Evolutionary conservation across 2,329 filamentous ascomycete species (phyloP), one percentile per base, ranked within the genome.

Genomic region (Dactylellina parvicollis): DNA sequence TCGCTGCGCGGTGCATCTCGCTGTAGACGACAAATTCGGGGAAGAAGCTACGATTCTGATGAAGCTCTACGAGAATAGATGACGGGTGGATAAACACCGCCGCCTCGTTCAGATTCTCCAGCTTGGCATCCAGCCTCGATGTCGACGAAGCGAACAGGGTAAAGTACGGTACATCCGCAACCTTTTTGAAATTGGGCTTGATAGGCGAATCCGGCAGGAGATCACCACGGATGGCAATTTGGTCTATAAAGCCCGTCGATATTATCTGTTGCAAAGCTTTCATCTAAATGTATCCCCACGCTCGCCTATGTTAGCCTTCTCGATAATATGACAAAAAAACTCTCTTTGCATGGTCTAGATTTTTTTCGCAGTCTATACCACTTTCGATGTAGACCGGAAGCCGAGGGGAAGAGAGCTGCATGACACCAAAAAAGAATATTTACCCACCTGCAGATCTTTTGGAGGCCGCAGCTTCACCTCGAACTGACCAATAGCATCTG

Each of bases 151-250:
- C 89, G 76, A 93, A 87, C 3, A 99, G 87, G 0, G 95, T 92
- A 4, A 96, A 81, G 79, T 98, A 99, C 0, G 94, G 91, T 1
- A 98, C 91, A 77, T 98, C 92, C 75, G 95, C 96, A n/a, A 75
- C 67, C 40, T 70, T 76, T 54, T 76, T 78, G 65, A 67, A 74
- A 36, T 75, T 74, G 28, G 76, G 59, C 46, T 75, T 76, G 55
- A 76, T 88, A 0, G 89, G 88, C 0, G 91, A 90, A 10, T 85
- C 85, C 0, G 92, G 91, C 0, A 92, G 85, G n/a, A 92, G 83
- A 80, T 99, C 94, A 2, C 91, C 92, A 72, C 95, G 91, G 77
- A 98, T 92, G 47, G 95, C 95, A 40, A 99, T 86, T 77, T 97
- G 91, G 81, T 99, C 95, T 78, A 98, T 88, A 82, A 97, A 98